These are phyloP conservation scores for Mortierella alpina DNA, from an alignment of 192 early-diverging fungal species.

Conservation along the genomic window DNA sequence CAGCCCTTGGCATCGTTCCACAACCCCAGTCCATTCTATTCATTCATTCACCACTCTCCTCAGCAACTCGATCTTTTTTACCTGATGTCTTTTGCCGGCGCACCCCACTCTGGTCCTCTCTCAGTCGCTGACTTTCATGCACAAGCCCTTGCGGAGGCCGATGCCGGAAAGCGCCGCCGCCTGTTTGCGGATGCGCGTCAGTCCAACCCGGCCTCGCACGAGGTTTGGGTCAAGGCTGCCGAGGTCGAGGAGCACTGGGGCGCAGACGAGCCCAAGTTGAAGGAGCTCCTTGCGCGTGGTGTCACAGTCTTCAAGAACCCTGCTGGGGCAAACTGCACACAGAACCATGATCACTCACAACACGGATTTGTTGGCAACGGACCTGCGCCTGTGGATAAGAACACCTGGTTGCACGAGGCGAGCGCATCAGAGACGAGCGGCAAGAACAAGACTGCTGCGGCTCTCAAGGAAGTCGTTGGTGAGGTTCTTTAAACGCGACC, in stretches of 20 bases:
- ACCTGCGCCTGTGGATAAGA: constrained; percentile 16
- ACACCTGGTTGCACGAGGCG: constrained; percentile 38
- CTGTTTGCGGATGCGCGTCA: constrained; percentile 49
- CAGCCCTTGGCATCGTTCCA: too few relatives aligned
- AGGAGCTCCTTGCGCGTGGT: constrained; percentile 35
- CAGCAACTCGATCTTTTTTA: not conserved
- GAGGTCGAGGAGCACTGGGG: constrained; percentile 53
- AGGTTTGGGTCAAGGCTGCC: constrained; percentile 52
- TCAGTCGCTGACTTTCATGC: constrained; percentile 31
- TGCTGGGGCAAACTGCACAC: constrained; percentile 27
- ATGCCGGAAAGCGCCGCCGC: constrained; percentile 50
- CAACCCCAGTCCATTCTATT: not conserved
- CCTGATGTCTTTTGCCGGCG: constrained; percentile 40
- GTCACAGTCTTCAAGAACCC: constrained; percentile 53
- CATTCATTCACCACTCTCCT: constrained; percentile 4
- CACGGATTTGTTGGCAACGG: constrained; percentile 20
- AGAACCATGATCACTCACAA: constrained; percentile 38
- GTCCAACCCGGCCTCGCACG: constrained; percentile 37
- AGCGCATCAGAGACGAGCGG: constrained; percentile 11
- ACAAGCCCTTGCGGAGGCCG: constrained; percentile 27
- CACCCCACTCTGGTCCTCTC: constrained; percentile 28
- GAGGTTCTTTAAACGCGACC: constrained; percentile 14
- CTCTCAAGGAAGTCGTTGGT: constrained; percentile 23
- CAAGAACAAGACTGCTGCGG: constrained; percentile 43
- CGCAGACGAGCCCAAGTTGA: constrained; percentile 41